A percentile compares a stretch with the other conserved stretches of the same genome.
Conservation (phyloP, 208 protist species). For the Sergeia podlipaevii region DNA sequence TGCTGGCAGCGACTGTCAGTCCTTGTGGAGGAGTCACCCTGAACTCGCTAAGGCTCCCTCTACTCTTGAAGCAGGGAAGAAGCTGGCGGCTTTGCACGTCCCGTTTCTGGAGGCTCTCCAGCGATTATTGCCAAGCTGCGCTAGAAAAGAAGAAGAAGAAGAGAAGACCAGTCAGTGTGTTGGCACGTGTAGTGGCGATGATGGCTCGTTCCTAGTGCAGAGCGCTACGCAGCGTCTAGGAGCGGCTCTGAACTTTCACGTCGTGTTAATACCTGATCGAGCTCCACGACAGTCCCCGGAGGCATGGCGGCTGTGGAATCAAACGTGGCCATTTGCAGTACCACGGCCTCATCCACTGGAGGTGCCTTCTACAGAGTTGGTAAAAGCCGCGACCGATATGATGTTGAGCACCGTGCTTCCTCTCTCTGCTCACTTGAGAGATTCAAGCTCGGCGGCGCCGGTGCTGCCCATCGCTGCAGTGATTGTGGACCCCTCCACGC, state of each 20-base stretch:
- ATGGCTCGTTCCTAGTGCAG: neutral
- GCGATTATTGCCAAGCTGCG: too few relatives aligned
- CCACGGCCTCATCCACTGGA: slow-evolving; percentile 41
- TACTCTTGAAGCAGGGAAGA: too few relatives aligned
- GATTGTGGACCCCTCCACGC: slow-evolving; percentile 27
- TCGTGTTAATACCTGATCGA: slow-evolving; percentile 41
- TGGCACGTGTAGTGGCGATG: neutral
- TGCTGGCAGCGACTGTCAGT: too few relatives aligned
- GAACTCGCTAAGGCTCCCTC: too few relatives aligned
- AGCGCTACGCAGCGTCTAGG: neutral
- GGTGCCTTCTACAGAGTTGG: slow-evolving; percentile 10
- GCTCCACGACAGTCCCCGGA: slow-evolving; percentile 40
- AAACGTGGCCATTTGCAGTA: slow-evolving; percentile 62
- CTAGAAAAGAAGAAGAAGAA: too few relatives aligned
- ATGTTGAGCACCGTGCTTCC: slow-evolving; percentile 26
- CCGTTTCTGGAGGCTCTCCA: too few relatives aligned
- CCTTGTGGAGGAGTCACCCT: too few relatives aligned
- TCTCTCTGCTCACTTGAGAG: slow-evolving; percentile 9
- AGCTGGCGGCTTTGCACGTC: too few relatives aligned
- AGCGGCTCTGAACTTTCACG: slow-evolving; percentile 11
- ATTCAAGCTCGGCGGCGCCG: neutral
- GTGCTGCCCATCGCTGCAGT: neutral
- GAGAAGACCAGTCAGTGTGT: too few relatives aligned
- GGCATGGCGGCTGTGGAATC: slow-evolving; percentile 50
- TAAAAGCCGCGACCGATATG: slow-evolving; percentile 8